Evolutionary conservation across 139 green algal genomes (phyloP).

Genomic region (Chlorella sp.): DNA sequence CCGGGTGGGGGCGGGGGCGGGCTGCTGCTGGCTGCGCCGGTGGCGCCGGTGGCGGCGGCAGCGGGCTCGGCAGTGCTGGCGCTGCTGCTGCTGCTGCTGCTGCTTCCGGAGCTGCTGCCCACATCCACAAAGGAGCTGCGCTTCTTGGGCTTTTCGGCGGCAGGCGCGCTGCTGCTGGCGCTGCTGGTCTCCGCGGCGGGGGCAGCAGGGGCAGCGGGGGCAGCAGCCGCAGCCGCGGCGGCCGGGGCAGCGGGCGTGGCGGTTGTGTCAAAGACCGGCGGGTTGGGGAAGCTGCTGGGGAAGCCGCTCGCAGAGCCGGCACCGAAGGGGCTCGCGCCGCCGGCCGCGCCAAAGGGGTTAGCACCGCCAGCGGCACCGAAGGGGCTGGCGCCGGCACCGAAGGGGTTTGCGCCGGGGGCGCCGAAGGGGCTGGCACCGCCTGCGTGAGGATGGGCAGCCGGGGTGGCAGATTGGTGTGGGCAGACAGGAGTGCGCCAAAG

Average conservation of each 20-base stretch:
- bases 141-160: no score
- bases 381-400: constrained; percentile 30
- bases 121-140: no score
- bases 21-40: no score
- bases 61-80: background rate
- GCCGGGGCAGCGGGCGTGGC: constrained; percentile 13
- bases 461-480: no score
- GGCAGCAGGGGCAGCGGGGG: background rate
- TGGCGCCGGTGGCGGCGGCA: no score
- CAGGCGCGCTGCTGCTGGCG: no score
- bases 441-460: background rate
- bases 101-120: no score
- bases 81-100: constrained; percentile 17
- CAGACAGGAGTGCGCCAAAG: no score
- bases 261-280: constrained; percentile 40
- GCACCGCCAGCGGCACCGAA: constrained; percentile 18
- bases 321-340: constrained; percentile 33
- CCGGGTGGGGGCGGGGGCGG: no score
- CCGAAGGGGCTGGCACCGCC: constrained; percentile 42
- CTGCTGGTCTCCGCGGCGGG: no score
- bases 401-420: constrained; percentile 26
- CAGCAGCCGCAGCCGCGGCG: background rate
- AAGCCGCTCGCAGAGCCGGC: background rate
- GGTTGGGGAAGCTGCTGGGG: constrained; percentile 21
- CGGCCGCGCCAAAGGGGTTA: constrained; percentile 33